Evolutionary conservation across 2,329 filamentous ascomycete genomes (phyloP), one percentile per base, ranked within the genome.

Genomic region (Helotiales sp.): DNA sequence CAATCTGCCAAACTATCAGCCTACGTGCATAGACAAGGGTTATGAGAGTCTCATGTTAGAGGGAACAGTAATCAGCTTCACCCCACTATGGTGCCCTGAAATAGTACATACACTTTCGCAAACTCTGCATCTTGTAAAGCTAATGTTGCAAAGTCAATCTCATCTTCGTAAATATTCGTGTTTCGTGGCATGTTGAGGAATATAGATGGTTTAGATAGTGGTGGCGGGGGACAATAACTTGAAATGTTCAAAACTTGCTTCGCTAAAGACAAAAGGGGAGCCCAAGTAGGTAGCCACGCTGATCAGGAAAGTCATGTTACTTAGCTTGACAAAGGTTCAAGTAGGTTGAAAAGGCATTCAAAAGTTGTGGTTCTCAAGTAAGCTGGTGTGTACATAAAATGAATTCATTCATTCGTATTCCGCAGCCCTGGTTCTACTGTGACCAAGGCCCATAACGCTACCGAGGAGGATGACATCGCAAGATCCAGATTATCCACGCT

Each of bases 121-220:
- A 90, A 88, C 7, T 82, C 79, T 1, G 77, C 72, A 63, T 85
- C 84, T 55, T 80, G 76, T 27, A 81, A 72, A 7, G 85, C 83
- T n/a, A 90, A 76, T 15, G 76, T 74, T 31, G 78, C 75, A 69
- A 90, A 90, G 66, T 89, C 81, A 27, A 89, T 75, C 40, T 81
- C 81, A 25, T 80, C 74, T 52, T 79, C 76, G 71, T 87, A 88
- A 44, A 79, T 73, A 59, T 77, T 77, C 57, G 71, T 69, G 9
- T 71, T 48, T 29, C 48, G 33, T 22, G 64, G 51, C 68, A 71
- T 70, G 8, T 57, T 63, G 38, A 17, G 27, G 8, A 29, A 31
- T 7, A 13, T 7, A 49, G 13, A 27, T 15, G 34, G 19, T 27
- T 44, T 19, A 40, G 24, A 44, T 10, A 24, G 10, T 2, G 9